Evolutionary conservation across 495 filamentous ascomycete species (phyloP).

Genomic region (Penicillium goetzii): DNA sequence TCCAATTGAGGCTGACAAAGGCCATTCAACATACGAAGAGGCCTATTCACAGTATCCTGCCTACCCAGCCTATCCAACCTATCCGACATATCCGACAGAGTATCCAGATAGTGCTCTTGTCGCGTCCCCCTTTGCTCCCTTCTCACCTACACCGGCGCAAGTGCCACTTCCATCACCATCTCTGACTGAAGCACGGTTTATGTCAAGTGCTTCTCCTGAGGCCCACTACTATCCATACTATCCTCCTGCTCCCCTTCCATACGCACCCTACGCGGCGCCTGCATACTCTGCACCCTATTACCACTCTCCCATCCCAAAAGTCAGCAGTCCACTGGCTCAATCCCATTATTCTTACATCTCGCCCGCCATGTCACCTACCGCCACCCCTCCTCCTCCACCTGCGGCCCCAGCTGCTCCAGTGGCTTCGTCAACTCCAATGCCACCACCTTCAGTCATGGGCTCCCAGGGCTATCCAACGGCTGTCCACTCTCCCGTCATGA

Average conservation of each 20-base stretch:
- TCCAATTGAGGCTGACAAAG: slow-evolving; percentile 13
- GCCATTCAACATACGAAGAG: slow-evolving; percentile 20
- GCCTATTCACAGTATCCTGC: slow-evolving; percentile 14
- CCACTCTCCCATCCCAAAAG: slow-evolving; percentile 42
- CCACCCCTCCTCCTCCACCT: slow-evolving; percentile 27
- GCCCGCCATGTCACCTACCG: slow-evolving; percentile 45
- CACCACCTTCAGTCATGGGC: slow-evolving; percentile 31
- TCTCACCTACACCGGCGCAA: slow-evolving; percentile 32
- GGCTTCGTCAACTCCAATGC: slow-evolving; percentile 16
- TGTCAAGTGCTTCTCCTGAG: slow-evolving; percentile 33
- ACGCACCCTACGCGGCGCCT: slow-evolving; percentile 18
- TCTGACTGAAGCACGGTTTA: slow-evolving; percentile 34
- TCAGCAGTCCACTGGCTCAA: slow-evolving; percentile 45
- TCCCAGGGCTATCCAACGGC: slow-evolving; percentile 38
- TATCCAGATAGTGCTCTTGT: slow-evolving; percentile 11
- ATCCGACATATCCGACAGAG: slow-evolving; percentile 20
- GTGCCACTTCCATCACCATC: slow-evolving; percentile 40
- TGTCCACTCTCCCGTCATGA: slow-evolving; percentile 46
- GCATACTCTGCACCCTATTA: slow-evolving; percentile 29
- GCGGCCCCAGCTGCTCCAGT: slow-evolving; percentile 15
- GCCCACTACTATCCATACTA: slow-evolving; percentile 20
- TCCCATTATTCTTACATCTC: slow-evolving; percentile 45
- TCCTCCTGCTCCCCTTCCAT: slow-evolving; percentile 11
- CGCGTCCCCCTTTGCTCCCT: slow-evolving; percentile 26
- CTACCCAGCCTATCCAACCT: slow-evolving; percentile 18